Percentiles rank a stretch among this genome's conserved stretches.
These are phyloP conservation scores for Blastobotrys elegans DNA, from an alignment of 1,139 yeast genomes.

Conservation along the genomic window DNA sequence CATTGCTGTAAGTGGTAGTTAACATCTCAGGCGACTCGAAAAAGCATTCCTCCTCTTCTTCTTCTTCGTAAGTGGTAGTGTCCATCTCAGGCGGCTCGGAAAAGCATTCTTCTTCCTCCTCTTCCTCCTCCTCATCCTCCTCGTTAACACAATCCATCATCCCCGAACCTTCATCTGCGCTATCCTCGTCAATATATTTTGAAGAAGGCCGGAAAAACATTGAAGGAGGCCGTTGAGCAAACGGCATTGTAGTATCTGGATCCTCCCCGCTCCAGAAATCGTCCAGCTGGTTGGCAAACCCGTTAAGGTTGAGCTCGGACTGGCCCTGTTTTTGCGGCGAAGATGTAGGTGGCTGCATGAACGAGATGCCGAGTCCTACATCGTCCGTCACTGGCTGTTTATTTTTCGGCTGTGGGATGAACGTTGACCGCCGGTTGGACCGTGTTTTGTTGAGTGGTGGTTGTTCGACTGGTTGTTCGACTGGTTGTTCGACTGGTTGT, in stretches of 20 bases:
- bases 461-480: not conserved
- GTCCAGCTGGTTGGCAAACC: slow-evolving; percentile 5
- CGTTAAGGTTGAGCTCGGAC: not conserved
- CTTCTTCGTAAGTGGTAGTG: not conserved
- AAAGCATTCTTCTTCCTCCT: not conserved
- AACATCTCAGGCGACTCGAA: not conserved
- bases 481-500: not conserved
- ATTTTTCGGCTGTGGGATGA: not conserved
- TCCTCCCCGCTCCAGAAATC: not conserved
- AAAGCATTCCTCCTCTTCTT: not conserved
- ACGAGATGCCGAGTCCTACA: slow-evolving; percentile 4
- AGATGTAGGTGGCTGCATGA: not conserved
- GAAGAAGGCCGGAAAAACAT: slow-evolving; percentile 5
- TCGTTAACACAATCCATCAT: not conserved
- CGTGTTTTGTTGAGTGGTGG: not conserved
- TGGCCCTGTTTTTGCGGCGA: not conserved
- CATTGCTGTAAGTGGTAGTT: not conserved
- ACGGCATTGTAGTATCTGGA: slow-evolving; percentile 7
- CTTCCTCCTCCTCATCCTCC: not conserved
- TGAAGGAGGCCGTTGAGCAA: slow-evolving; percentile 7
- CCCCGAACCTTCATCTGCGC: not conserved
- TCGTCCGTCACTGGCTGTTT: not conserved
- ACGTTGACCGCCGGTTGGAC: not conserved
- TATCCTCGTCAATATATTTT: not conserved
- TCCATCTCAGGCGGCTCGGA: not conserved